Evolutionary conservation across 768 basidiomycete species (phyloP).

Genomic region (Lactarius hatsudake): DNA sequence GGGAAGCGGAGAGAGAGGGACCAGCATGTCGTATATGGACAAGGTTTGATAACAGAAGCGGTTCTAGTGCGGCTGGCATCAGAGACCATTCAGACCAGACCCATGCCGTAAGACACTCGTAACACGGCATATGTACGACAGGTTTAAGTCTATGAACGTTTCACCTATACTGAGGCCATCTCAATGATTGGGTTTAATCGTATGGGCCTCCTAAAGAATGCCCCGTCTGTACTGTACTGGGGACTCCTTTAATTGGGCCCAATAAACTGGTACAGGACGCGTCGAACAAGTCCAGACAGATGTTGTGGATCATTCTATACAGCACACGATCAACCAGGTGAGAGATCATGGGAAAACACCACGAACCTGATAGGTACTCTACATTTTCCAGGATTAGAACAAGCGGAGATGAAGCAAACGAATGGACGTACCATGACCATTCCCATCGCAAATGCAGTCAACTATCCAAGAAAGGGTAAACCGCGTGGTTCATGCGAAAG

Average conservation of each 20-base stretch:
- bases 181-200: background rate
- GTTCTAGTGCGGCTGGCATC: background rate
- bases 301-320: constrained; percentile 68
- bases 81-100: background rate
- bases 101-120: background rate
- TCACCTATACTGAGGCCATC: background rate
- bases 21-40: constrained; percentile 6
- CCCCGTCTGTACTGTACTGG: background rate
- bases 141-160: background rate
- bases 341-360: background rate
- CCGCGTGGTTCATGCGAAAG: constrained; percentile 13
- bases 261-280: constrained; percentile 84
- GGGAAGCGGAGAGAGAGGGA: background rate
- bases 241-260: constrained; percentile 62
- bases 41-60: constrained; percentile 6
- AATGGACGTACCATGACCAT: constrained; percentile 77
- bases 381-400: constrained; percentile 14
- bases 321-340: constrained; percentile 1
- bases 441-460: constrained; percentile 78
- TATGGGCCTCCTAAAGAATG: background rate
- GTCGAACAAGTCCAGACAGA: constrained; percentile 74
- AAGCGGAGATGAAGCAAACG: background rate
- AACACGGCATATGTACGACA: background rate
- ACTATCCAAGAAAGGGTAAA: constrained; percentile 32
- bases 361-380: constrained; percentile 61